Percentiles rank a stretch among this genome's conserved stretches.
Evolutionary conservation across 306 rosid genomes (phyloP).

Genomic region (Hippophae tibetana): DNA sequence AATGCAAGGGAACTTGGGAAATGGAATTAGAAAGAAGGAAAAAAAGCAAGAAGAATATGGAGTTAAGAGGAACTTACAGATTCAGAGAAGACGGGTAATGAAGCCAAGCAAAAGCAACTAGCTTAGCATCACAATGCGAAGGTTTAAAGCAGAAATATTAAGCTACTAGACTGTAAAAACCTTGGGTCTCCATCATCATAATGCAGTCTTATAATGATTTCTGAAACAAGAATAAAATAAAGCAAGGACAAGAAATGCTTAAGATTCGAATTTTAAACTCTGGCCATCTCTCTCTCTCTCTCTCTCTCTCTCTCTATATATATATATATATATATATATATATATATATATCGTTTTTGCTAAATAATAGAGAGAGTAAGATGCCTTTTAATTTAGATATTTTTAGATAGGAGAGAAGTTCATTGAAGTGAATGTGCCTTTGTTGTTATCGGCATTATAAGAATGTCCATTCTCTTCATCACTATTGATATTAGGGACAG

Average conservation of each 20-base stretch:
- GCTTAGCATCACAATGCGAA: neutral
- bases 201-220: neutral
- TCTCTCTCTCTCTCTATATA: neutral
- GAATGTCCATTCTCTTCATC: too few species aligned
- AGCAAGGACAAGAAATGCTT: too few species aligned
- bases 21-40: neutral
- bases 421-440: too few species aligned
- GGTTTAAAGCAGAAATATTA: neutral
- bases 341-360: neutral
- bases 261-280: constrained; percentile 5
- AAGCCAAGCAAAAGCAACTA: constrained; percentile 16
- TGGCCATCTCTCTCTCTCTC: constrained; percentile 9
- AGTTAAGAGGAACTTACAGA: constrained; percentile 23
- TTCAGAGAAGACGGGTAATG: constrained; percentile 25
- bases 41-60: too few species aligned
- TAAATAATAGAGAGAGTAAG: too few species aligned
- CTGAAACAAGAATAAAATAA: neutral
- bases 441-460: too few species aligned
- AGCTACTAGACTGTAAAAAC: neutral
- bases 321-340: too few species aligned
- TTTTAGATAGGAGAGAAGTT: too few species aligned
- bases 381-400: too few species aligned
- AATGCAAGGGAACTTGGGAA: neutral
- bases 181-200: too few species aligned
- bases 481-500: too few species aligned